Conservation (phyloP, 768 basidiomycete species). For the Pulveroboletus sp. region DNA sequence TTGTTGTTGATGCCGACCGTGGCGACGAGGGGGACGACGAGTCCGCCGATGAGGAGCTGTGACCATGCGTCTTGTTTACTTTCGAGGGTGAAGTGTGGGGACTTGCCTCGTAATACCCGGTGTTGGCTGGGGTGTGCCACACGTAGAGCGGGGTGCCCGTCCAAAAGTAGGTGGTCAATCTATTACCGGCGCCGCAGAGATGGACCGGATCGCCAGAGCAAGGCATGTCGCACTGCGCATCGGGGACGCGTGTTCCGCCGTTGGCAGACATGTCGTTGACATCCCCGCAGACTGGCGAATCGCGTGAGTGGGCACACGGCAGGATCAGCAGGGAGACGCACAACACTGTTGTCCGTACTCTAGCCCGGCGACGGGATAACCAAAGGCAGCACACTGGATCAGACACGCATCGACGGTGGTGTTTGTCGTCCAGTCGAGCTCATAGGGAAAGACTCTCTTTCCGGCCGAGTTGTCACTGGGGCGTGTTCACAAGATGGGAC, state of each 20-base stretch:
- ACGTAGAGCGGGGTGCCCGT: conserved; percentile 46
- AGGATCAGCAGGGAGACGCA: conserved; percentile 33
- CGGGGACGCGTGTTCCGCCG: conserved; percentile 30
- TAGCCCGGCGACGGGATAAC: conserved; percentile 68
- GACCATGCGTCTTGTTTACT: background rate
- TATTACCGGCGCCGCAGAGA: conserved; percentile 59
- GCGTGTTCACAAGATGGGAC: background rate
- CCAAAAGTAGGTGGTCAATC: conserved; percentile 56
- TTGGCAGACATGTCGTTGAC: conserved; percentile 45
- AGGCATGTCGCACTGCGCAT: conserved; percentile 42
- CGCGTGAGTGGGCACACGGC: background rate
- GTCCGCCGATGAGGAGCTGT: conserved; percentile 51
- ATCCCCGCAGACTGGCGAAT: conserved; percentile 65
- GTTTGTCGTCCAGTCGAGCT: conserved; percentile 56
- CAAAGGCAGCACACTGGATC: conserved; percentile 65
- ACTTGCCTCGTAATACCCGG: conserved; percentile 67
- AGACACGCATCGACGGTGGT: conserved; percentile 67
- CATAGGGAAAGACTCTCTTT: conserved; percentile 55
- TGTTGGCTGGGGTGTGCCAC: conserved; percentile 67
- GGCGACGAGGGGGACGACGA: conserved; percentile 70
- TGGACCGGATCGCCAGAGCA: conserved; percentile 73
- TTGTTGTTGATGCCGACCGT: conserved; percentile 82
- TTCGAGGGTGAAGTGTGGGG: background rate
- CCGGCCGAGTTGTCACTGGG: conserved; percentile 46
- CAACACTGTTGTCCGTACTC: conserved; percentile 76